Conservation (phyloP, 257 asterid species). For the Solanum gracilifrons region DNA sequence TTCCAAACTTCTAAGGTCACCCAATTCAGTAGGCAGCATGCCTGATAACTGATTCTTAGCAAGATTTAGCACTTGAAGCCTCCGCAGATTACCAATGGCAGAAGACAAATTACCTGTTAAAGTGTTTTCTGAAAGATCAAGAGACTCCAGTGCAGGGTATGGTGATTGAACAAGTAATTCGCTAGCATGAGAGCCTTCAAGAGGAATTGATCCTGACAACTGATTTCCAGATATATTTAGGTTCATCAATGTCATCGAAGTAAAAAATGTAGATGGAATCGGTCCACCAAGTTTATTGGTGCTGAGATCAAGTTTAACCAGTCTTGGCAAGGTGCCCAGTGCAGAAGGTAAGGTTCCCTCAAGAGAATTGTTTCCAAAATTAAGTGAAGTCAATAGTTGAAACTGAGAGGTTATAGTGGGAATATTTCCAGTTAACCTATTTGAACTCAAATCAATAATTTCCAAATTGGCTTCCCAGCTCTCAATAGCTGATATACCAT, state of each 20-base stretch:
- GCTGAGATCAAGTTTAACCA: constrained; percentile 56
- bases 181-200: constrained; percentile 39
- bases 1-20: constrained; percentile 51
- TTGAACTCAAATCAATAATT: constrained; percentile 70
- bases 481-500: constrained; percentile 35
- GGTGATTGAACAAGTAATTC: constrained; percentile 57
- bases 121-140: constrained; percentile 69
- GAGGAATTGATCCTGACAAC: constrained; percentile 63
- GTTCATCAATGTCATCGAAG: constrained; percentile 41
- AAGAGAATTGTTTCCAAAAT: constrained; percentile 54
- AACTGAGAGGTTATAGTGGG: constrained; percentile 46
- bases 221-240: constrained; percentile 68
- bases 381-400: constrained; percentile 39
- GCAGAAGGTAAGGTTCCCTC: constrained; percentile 43
- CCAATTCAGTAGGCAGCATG: constrained; percentile 51
- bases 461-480: constrained; percentile 54
- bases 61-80: constrained; percentile 60
- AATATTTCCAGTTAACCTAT: constrained; percentile 55
- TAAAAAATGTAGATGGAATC: constrained; percentile 50
- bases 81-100: constrained; percentile 56
- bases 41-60: constrained; percentile 64
- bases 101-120: constrained; percentile 56
- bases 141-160: constrained; percentile 52
- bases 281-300: constrained; percentile 58
- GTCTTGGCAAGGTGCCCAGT: constrained; percentile 34